phyloP scores from a whole-genome alignment of 2,329 filamentous ascomycete genomes.

The Onygena corvina region DNA sequence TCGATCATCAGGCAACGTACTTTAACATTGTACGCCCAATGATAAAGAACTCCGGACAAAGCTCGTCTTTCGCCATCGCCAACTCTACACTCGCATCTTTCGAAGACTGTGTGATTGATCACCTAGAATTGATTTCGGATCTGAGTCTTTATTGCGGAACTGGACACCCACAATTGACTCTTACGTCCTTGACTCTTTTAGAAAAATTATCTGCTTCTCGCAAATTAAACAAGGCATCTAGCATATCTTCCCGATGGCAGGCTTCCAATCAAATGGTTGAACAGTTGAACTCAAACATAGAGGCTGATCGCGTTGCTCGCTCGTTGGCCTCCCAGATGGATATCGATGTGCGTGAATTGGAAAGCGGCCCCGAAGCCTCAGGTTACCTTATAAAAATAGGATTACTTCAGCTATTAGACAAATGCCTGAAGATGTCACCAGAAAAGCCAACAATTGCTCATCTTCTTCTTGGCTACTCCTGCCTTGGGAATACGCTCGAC shows the following conservation, averaged over 20 bases:
- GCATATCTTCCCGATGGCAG: slow-evolving; percentile 48
- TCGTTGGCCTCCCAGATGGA: slow-evolving; percentile 59
- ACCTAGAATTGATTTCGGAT: slow-evolving; percentile 66
- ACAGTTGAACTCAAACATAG: slow-evolving; percentile 69
- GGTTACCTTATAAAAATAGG: slow-evolving; percentile 72
- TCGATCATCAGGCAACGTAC: slow-evolving; percentile 85
- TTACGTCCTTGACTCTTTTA: slow-evolving; percentile 68
- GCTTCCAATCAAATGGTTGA: slow-evolving; percentile 76
- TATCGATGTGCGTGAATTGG: slow-evolving; percentile 56
- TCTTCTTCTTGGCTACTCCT: slow-evolving; percentile 75
- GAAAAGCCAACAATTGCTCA: slow-evolving; percentile 80
- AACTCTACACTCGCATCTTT: slow-evolving; percentile 75
- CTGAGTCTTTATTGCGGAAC: slow-evolving; percentile 79
- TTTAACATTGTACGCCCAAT: slow-evolving; percentile 74
- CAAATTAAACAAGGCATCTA: slow-evolving; percentile 62
- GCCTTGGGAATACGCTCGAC: slow-evolving; percentile 56
- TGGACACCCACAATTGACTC: slow-evolving; percentile 65
- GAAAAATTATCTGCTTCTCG: slow-evolving; percentile 76
- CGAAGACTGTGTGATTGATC: slow-evolving; percentile 77
- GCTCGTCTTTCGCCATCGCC: slow-evolving; percentile 50
- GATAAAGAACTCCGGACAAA: slow-evolving; percentile 53
- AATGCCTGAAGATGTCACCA: slow-evolving; percentile 62
- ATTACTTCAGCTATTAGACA: slow-evolving; percentile 73
- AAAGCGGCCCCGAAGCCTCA: slow-evolving; percentile 54
- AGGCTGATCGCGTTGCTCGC: slow-evolving; percentile 66